phyloP scores from a whole-genome alignment of 2,329 filamentous ascomycete genomes.

The Fusarium caatingaense region DNA sequence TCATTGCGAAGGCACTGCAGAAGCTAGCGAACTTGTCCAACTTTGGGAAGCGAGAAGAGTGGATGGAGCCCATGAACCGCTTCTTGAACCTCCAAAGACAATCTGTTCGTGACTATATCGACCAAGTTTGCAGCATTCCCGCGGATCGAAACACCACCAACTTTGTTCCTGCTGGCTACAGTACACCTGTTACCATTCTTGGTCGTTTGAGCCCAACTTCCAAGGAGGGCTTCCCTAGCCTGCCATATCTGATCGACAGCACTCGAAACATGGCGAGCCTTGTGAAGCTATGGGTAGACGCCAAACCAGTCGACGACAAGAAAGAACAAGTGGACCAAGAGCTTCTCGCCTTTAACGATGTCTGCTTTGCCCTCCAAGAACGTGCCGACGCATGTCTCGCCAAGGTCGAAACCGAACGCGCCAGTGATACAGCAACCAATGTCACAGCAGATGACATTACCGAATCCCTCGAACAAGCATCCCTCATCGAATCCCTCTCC shows the following conservation, averaged over 20 bases:
- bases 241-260: constrained; percentile 93
- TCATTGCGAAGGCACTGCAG: constrained; percentile 93
- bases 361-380: constrained; percentile 63
- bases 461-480: constrained; percentile 61
- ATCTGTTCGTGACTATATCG: constrained; percentile 87
- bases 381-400: constrained; percentile 64
- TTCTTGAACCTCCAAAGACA: constrained; percentile 81
- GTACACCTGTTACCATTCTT: constrained; percentile 90
- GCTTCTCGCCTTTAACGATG: constrained; percentile 63
- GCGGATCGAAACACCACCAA: constrained; percentile 73
- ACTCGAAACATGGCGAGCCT: constrained; percentile 86
- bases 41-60: constrained; percentile 95
- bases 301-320: constrained; percentile 55
- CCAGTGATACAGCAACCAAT: constrained; percentile 49
- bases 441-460: constrained; percentile 54
- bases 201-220: constrained; percentile 82
- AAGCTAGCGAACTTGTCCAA: constrained; percentile 90
- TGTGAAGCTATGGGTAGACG: constrained; percentile 82
- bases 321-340: constrained; percentile 58
- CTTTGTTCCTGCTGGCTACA: constrained; percentile 84
- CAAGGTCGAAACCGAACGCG: constrained; percentile 60
- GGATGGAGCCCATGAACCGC: constrained; percentile 98
- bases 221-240: constrained; percentile 89
- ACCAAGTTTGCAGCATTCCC: constrained; percentile 85
- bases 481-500: constrained; percentile 51